Evolutionary conservation across 306 rosid genomes (phyloP), one percentile per base, ranked within the genome.

Genomic region (Cucumis hystrix): DNA sequence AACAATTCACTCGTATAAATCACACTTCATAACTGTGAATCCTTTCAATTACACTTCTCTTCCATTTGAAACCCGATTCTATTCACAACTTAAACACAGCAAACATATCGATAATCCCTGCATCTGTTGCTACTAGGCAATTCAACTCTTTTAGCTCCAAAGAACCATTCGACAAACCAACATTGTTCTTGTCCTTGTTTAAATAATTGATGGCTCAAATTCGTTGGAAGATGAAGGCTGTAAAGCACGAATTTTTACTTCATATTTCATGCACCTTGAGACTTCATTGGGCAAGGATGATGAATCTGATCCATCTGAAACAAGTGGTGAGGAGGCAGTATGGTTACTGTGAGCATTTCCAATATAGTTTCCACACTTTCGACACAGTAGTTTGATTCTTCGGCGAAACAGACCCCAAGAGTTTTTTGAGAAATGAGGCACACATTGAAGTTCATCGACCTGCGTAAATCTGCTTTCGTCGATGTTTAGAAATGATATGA

Each of bases 321-420:
- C 87, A 17, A 85, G 78, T 54, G 87, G 80, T 64, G 60, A 25
- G 2, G 92, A 68, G 77, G 93, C 74, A 15, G 81, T 75, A 58
- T 15, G 71, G 78, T 83, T 85, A 74, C 83, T 77, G 55, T 73
- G 84, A 1, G 96, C 92, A 75, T 83, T 79, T 84, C 97, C 97
- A 20, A 95, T 86, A 71, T 86, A 80, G 75, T 89, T 92, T 79
- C 91, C 87, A 59, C 98, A 95, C 77, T 95, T 90, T 65, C 97
- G 89, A 80, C 98, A 95, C 7, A 90, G 97, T 59, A 95, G 97
- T 86, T 88, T 95, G 4, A 85, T 89, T 86, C 83, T 87, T 33
- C 81, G 85, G 30, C 92, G 90, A 80, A 92, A 92, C 77, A 95
- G 81, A 47, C 97, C 89, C 97, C 92, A 89, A 0, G 91, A 89